Evolutionary conservation across 257 asterid genomes (phyloP), one percentile per base, ranked within the genome.

Genomic region (Jaltomata sinuosa): DNA sequence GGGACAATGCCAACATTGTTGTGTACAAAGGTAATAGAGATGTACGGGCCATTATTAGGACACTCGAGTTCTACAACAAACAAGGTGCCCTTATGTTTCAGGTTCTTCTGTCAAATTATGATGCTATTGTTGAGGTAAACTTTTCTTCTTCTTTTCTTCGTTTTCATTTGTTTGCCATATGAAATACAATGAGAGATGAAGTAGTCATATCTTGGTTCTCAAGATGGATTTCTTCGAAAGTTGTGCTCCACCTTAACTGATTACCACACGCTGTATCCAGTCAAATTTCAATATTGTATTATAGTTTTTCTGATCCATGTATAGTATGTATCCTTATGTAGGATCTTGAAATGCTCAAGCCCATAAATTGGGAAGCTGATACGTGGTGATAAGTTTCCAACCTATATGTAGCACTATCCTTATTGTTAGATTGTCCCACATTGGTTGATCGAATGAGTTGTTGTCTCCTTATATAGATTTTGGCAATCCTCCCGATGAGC

Each of bases 31-130:
- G 90, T 38, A 77, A 54, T 62, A 69, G 40, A 88, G 80, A 88
- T 72, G 80, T 40, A 18, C 80, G 87, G 69, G 34, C 53, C 29
- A 21, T 49, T n/a, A 84, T 88, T 67, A 85, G 88, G 54, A 77
- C 57, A 18, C 64, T 86, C 21, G 90, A 88, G 69, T 86, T 86
- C 32, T 84, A 80, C 76, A 84, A 81, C 22, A 84, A 50, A 71
- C 29, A 57, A 50, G 88, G 88, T 49, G 32, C 59, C 83, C 67
- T 84, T 80, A 85, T 88, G 90, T 86, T 88, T 50, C 88, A 88
- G 55, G 84, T 86, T 78, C 88, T 88, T 65, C 55, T 88, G 50
- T 84, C 90, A 42, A 18, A 55, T 55, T n/a, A 21, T 38, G 52
- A 49, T 19, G 86, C 82, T 77, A 47, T 84, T 82, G 64, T 34